phyloP scores from a whole-genome alignment of 305 asterid species.

The Stenogyne calaminthoides region DNA sequence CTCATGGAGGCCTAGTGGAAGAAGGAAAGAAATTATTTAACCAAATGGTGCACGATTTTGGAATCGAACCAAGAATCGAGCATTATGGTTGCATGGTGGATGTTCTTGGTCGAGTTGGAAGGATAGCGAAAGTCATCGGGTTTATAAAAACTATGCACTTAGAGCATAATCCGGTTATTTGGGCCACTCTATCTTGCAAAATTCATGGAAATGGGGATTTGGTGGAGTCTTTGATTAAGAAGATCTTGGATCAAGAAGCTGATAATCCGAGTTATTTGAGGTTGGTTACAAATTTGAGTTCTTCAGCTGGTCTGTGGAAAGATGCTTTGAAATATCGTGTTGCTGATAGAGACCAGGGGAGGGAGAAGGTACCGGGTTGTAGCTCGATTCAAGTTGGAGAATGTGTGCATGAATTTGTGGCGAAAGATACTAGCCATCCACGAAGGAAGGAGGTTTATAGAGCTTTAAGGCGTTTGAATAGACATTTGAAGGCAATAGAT shows the following conservation, averaged over 20 bases:
- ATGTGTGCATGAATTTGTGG: constrained; percentile 55
- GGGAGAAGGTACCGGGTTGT: constrained; percentile 48
- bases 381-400: constrained; percentile 59
- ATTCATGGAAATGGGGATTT: constrained; percentile 39
- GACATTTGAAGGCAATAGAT: constrained; percentile 30
- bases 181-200: constrained; percentile 60
- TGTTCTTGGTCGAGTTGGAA: constrained; percentile 36
- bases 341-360: constrained; percentile 35
- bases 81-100: constrained; percentile 51
- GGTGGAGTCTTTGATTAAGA: constrained; percentile 37
- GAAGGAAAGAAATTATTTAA: constrained; percentile 45
- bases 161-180: constrained; percentile 48
- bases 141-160: constrained; percentile 49
- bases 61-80: constrained; percentile 51
- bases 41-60: constrained; percentile 43
- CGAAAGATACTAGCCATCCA: constrained; percentile 38
- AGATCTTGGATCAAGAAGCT: constrained; percentile 47
- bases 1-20: constrained; percentile 50
- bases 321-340: constrained; percentile 40
- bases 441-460: constrained; percentile 40
- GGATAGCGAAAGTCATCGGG: constrained; percentile 48
- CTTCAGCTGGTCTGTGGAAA: constrained; percentile 40
- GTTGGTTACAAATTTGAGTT: constrained; percentile 46
- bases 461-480: constrained; percentile 39
- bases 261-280: constrained; percentile 46